Conservation (phyloP, 2,329 filamentous ascomycete genomes). For the Ophiostoma novo-ulmi region DNA sequence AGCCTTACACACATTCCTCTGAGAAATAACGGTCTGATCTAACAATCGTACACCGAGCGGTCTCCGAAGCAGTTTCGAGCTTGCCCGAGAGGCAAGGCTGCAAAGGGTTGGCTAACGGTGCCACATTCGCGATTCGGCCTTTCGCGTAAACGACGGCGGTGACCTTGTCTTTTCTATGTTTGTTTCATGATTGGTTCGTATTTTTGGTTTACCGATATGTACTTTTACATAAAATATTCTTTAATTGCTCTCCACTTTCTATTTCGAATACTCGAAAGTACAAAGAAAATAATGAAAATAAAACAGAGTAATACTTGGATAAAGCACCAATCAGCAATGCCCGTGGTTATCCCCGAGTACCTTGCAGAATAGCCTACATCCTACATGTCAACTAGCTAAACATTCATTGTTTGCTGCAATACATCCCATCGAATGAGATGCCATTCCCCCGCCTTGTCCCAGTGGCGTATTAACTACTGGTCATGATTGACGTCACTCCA, state of each 20-base stretch:
- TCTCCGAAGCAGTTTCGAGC: neutral
- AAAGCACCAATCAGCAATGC: neutral
- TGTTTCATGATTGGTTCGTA: no score
- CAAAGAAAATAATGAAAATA: no score
- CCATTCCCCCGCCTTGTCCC: neutral
- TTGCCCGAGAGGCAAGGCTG: neutral
- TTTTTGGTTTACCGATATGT: no score
- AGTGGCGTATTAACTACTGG: neutral
- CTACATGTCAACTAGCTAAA: neutral
- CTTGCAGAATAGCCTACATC: no score
- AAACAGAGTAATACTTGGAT: no score
- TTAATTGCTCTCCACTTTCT: no score
- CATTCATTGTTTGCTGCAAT: neutral
- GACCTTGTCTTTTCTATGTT: neutral
- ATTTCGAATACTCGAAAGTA: no score
- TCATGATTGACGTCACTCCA: neutral
- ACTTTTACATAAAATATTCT: neutral
- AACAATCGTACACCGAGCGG: neutral
- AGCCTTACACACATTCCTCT: no score
- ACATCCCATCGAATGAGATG: neutral
- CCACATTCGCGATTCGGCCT: neutral
- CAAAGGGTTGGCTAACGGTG: neutral
- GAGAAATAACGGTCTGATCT: neutral
- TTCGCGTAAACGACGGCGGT: slow-evolving; percentile 4
- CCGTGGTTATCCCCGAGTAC: neutral